Evolutionary conservation across 768 basidiomycete genomes (phyloP).

Genomic region (Grammothele lineata): DNA sequence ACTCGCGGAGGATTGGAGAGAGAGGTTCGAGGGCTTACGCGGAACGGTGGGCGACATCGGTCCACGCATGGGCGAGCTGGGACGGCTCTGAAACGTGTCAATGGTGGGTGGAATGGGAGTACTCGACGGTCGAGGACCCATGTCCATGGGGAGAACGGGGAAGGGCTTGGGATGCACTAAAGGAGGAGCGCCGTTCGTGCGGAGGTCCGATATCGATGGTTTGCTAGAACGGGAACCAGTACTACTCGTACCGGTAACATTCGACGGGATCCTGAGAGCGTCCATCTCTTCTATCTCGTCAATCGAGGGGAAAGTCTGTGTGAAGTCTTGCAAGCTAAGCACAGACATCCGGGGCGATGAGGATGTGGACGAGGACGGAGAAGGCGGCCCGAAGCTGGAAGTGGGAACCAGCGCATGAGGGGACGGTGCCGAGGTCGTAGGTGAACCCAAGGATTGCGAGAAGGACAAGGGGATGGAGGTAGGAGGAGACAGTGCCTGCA

Average conservation of each 20-base stretch:
- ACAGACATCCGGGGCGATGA: conserved; percentile 49
- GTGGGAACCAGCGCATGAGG: conserved; percentile 62
- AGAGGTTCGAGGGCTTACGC: conserved; percentile 39
- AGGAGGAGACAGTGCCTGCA: conserved; percentile 24
- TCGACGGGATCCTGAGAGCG: conserved; percentile 44
- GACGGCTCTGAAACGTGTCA: conserved; percentile 57
- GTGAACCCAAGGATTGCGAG: conserved; percentile 18
- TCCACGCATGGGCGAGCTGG: conserved; percentile 41
- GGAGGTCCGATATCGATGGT: conserved; percentile 9
- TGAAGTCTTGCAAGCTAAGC: conserved; percentile 51
- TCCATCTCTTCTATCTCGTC: conserved; percentile 66
- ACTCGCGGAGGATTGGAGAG: conserved; percentile 21
- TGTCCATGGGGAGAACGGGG: conserved; percentile 41
- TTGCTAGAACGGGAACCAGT: conserved; percentile 22
- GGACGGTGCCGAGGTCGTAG: conserved; percentile 26
- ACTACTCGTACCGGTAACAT: conserved; percentile 36
- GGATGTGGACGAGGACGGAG: conserved; percentile 66
- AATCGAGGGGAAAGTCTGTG: conserved; percentile 70
- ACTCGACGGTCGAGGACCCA: conserved; percentile 59
- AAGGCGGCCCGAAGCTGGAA: conserved; percentile 71
- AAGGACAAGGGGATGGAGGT: conserved; percentile 13
- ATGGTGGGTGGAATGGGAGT: conserved; percentile 60
- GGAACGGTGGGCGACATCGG: conserved; percentile 38
- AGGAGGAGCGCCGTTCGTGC: conserved; percentile 10
- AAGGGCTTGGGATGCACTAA: conserved; percentile 28